These are phyloP conservation scores for Botrytis cinerea DNA, from an alignment of 2,329 filamentous ascomycete species.

Conservation along the genomic window DNA sequence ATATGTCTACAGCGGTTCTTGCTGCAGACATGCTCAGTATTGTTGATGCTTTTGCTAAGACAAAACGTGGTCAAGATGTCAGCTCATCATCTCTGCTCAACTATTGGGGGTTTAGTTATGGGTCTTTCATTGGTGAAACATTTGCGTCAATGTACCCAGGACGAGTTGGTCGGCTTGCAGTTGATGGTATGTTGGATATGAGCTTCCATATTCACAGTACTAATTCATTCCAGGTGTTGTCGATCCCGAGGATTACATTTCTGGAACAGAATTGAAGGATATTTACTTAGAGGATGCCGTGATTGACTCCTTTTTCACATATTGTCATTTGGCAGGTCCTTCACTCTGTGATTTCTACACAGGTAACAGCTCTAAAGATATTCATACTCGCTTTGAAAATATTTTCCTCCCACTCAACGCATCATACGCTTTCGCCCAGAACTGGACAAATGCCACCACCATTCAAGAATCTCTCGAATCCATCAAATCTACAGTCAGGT, in stretches of 20 bases:
- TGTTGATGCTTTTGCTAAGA: slow-evolving; percentile 37
- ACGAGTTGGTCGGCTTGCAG: slow-evolving; percentile 46
- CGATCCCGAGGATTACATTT: slow-evolving; percentile 35
- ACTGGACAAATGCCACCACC: slow-evolving; percentile 31
- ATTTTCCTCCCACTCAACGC: slow-evolving; percentile 28
- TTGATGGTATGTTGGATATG: slow-evolving; percentile 28
- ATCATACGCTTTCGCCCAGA: slow-evolving; percentile 25
- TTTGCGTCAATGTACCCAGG: slow-evolving; percentile 49
- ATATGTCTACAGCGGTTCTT: slow-evolving; percentile 38
- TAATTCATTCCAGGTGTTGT: slow-evolving; percentile 23
- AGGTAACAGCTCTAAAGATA: slow-evolving; percentile 30
- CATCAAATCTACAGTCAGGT: not conserved
- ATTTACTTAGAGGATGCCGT: slow-evolving; percentile 33
- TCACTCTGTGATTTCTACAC: slow-evolving; percentile 34
- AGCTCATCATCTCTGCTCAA: slow-evolving; percentile 41
- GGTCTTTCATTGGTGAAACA: slow-evolving; percentile 46
- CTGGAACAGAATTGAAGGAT: slow-evolving; percentile 46
- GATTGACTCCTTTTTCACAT: slow-evolving; percentile 34
- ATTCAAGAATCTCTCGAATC: slow-evolving; percentile 3
- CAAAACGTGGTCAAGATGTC: slow-evolving; percentile 23
- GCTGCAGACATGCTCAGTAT: slow-evolving; percentile 42
- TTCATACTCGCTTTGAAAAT: slow-evolving; percentile 32
- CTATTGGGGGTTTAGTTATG: slow-evolving; percentile 55
- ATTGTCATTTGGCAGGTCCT: slow-evolving; percentile 42
- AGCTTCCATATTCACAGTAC: not conserved